Percentiles rank a stretch among this genome's conserved stretches.
Evolutionary conservation across 768 basidiomycete genomes (phyloP).

Genomic region (Termitomyces sp.): DNA sequence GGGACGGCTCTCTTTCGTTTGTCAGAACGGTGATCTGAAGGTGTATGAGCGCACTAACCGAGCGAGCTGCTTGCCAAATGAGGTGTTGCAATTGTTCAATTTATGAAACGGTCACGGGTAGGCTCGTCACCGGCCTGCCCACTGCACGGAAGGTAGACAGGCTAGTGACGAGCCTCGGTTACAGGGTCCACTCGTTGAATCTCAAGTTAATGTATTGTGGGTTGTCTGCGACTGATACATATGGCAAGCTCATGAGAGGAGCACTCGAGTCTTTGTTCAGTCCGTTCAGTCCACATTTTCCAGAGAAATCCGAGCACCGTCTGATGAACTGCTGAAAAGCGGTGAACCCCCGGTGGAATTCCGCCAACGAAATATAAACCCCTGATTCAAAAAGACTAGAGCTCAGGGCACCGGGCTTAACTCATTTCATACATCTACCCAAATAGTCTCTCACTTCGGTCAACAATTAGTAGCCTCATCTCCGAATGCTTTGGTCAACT

Average conservation of each 20-base stretch:
- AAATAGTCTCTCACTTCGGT: too few species aligned
- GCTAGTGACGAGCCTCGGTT: background rate
- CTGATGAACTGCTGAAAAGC: too few species aligned
- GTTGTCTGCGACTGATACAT: background rate
- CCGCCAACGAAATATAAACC: too few species aligned
- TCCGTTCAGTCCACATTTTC: too few species aligned
- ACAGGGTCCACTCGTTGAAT: background rate
- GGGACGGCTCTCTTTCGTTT: constrained; percentile 53
- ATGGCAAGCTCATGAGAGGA: background rate
- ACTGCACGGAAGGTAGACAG: background rate
- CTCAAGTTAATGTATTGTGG: background rate
- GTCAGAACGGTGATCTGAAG: constrained; percentile 35
- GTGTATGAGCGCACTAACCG: constrained; percentile 43
- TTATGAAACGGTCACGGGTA: background rate
- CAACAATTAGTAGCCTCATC: too few species aligned
- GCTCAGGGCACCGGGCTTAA: too few species aligned
- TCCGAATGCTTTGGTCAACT: too few species aligned
- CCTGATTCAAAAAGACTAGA: too few species aligned
- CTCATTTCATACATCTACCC: too few species aligned
- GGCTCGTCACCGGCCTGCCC: background rate
- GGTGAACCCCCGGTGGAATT: too few species aligned
- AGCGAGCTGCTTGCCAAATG: constrained; percentile 41
- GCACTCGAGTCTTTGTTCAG: too few species aligned
- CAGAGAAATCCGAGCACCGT: too few species aligned
- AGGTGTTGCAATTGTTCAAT: constrained; percentile 30